These are phyloP conservation scores for Chytriomyces confervae DNA, from an alignment of 192 early-diverging fungal species.

Conservation along the genomic window DNA sequence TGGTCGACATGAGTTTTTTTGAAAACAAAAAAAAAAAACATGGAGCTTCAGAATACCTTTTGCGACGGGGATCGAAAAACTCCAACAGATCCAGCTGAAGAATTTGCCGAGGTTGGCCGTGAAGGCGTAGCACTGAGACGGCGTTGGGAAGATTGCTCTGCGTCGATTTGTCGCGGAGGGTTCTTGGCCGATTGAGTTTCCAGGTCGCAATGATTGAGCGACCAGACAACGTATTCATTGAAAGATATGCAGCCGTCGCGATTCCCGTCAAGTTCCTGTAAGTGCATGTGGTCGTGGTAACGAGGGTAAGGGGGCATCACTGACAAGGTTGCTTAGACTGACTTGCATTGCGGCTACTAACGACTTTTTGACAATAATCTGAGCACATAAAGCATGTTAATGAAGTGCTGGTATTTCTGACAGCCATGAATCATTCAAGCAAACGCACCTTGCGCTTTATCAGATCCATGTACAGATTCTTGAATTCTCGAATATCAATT, in stretches of 20 bases:
- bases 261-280: slow-evolving; percentile 42
- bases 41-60: too few relatives aligned
- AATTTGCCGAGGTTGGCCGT: too few relatives aligned
- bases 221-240: slow-evolving; percentile 48
- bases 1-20: too few relatives aligned
- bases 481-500: slow-evolving; percentile 49
- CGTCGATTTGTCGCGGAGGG: not conserved
- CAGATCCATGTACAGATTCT: slow-evolving; percentile 40
- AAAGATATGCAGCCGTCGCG: slow-evolving; percentile 46
- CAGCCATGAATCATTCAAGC: not conserved
- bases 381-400: not conserved
- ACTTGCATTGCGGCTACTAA: slow-evolving; percentile 37
- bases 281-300: not conserved
- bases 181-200: not conserved
- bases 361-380: slow-evolving; percentile 35
- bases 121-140: not conserved
- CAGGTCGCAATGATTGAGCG: not conserved
- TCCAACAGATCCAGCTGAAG: too few relatives aligned
- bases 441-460: slow-evolving; percentile 30
- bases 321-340: not conserved
- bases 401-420: not conserved
- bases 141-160: not conserved
- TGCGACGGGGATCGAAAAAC: too few relatives aligned
- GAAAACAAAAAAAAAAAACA: not conserved
- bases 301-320: not conserved